phyloP scores from a whole-genome alignment of 371 early-diverging fungal genomes.

The Mucor circinelloides region DNA sequence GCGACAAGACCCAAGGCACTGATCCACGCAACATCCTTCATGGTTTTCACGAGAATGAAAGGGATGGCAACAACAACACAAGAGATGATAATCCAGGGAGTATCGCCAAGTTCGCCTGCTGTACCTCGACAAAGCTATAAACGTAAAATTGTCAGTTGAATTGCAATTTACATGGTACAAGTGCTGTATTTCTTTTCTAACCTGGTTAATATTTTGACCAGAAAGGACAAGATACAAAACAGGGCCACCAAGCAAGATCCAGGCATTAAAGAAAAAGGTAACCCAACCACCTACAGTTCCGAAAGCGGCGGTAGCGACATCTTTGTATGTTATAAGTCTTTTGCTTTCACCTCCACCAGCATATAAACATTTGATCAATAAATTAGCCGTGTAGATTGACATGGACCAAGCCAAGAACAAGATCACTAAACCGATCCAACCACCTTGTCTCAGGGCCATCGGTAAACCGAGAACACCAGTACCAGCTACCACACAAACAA shows the following conservation, averaged over 20 bases:
- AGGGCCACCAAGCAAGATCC: slow-evolving; percentile 58
- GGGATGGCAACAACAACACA: slow-evolving; percentile 54
- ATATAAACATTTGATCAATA: slow-evolving; percentile 40
- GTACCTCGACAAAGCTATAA: slow-evolving; percentile 52
- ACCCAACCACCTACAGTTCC: slow-evolving; percentile 44
- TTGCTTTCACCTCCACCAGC: slow-evolving; percentile 23
- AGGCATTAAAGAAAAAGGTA: slow-evolving; percentile 58
- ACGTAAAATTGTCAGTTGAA: too few species aligned
- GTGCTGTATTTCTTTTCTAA: not conserved
- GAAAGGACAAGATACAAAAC: slow-evolving; percentile 60
- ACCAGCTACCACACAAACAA: slow-evolving; percentile 82
- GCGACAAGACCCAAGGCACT: slow-evolving; percentile 60
- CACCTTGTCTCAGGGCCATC: slow-evolving; percentile 72
- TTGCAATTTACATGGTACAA: too few species aligned
- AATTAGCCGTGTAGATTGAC: slow-evolving; percentile 53
- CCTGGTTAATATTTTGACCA: slow-evolving; percentile 51
- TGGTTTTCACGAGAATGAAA: slow-evolving; percentile 55
- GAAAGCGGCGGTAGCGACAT: slow-evolving; percentile 38
- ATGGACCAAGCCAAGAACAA: slow-evolving; percentile 76
- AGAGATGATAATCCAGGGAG: slow-evolving; percentile 69
- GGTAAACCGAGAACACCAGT: slow-evolving; percentile 86
- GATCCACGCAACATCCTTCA: slow-evolving; percentile 63
- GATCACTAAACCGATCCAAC: slow-evolving; percentile 76
- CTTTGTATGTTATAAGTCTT: slow-evolving; percentile 44
- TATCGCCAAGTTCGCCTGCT: slow-evolving; percentile 28